Base-by-base conservation (phyloP, 2,329 filamentous ascomycete genomes). In the Berkeleyomyces basicola region DNA sequence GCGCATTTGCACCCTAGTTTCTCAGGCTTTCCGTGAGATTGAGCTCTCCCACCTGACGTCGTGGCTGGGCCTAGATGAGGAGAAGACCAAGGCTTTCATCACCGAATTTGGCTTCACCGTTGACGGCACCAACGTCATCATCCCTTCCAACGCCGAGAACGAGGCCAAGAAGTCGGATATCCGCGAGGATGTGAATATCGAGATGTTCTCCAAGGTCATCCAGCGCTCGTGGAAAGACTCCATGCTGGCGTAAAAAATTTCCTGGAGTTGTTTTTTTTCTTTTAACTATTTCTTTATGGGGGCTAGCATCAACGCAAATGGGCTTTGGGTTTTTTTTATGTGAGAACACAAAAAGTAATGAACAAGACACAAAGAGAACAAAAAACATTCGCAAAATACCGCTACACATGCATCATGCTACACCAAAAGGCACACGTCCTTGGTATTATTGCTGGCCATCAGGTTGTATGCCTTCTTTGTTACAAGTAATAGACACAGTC, bases 101-200 rank as follows among this genome's bases (percentile, higher is more conserved):
- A 81, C 82, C 63, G 88, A 92, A 72, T 87, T 92, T 9, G 89
- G 87, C 67, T 99, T 92, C 90, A 82, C 82, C 69, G 80, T 96
- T 49, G 86, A 89, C 65, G 77, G 79, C 39, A 83, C 78, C 61
- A 71, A 77, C 51, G 85, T 96, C 66, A 82, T 83, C 73, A 82
- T 99, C 63, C 93, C 93, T 63, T 79, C 86, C 70, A 99, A 99
- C 78, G 88, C 93, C 71, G 93, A 99, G 76, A 96, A 96, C 74
- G 92, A 97, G 82, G 93, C 90, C 53, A 90, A 95, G 79, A 93
- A 93, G 74, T 87, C 90, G 47, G 88, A 96, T 74, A 95, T 96
- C 70, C 83, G 91, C 70, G 93, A 99, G 79, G 91, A 93, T 67
- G 93, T 99, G 71, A 90, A 87, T 75, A 86, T 95, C 65, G 88